These are phyloP conservation scores for Kwoniella mangroviensis DNA, from an alignment of 768 basidiomycete genomes.

Conservation along the genomic window DNA sequence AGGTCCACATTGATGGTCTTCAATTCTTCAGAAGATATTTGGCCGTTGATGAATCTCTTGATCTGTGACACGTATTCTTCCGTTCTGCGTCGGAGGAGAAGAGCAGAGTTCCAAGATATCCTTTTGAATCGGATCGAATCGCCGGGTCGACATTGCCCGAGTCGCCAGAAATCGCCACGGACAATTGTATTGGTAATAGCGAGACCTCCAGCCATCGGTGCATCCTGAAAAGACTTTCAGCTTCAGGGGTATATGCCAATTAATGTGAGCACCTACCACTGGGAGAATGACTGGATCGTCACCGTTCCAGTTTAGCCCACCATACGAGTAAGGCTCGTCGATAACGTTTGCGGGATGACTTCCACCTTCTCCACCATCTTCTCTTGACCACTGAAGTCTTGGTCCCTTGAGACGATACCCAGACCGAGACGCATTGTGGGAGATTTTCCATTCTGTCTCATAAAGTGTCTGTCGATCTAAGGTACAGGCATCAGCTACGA, in stretches of 20 bases:
- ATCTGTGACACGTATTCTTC: conserved; percentile 56
- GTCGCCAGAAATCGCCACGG: conserved; percentile 64
- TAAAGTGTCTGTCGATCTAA: conserved; percentile 64
- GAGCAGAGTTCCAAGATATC: conserved; percentile 61
- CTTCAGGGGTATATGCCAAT: background rate
- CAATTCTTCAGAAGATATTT: background rate
- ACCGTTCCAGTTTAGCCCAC: conserved; percentile 61
- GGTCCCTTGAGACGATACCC: conserved; percentile 67
- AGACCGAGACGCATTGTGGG: conserved; percentile 67
- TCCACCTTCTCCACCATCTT: conserved; percentile 69
- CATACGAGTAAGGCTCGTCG: conserved; percentile 40
- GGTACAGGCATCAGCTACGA: background rate
- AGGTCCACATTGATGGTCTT: conserved; percentile 35
- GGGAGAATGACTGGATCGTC: conserved; percentile 64
- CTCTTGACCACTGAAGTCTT: conserved; percentile 65
- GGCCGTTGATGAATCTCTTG: conserved; percentile 5
- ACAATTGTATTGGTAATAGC: conserved; percentile 41
- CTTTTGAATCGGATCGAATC: conserved; percentile 64
- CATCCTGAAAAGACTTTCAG: conserved; percentile 31
- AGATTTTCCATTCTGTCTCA: conserved; percentile 63
- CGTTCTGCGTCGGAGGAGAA: conserved; percentile 44
- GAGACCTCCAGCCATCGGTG: conserved; percentile 39
- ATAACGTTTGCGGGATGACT: conserved; percentile 72
- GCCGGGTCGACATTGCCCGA: conserved; percentile 70
- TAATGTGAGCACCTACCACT: conserved; percentile 3